phyloP scores from a whole-genome alignment of 495 filamentous ascomycete species.

The Lasiosphaeriaceae sp. region DNA sequence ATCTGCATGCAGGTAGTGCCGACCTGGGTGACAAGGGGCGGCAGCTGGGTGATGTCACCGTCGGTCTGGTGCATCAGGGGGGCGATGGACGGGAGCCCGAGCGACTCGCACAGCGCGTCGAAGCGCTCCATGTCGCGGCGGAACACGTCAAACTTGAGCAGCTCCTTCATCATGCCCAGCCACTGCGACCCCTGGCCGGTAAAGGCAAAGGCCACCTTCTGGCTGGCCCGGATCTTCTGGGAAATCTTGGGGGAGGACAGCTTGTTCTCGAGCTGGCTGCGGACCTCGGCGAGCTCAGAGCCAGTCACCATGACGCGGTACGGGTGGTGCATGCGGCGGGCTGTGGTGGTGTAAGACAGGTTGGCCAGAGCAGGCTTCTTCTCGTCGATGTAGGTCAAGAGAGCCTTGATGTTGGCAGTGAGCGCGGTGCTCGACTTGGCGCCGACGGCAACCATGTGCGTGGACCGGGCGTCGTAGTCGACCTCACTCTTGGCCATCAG shows the following conservation, averaged over 20 bases:
- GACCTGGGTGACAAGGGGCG: slow-evolving; percentile 72
- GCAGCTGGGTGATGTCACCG: slow-evolving; percentile 51
- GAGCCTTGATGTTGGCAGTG: slow-evolving; percentile 38
- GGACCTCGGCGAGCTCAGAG: slow-evolving; percentile 61
- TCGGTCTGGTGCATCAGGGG: slow-evolving; percentile 56
- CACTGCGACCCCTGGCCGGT: slow-evolving; percentile 66
- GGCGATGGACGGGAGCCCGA: slow-evolving; percentile 62
- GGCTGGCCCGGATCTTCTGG: slow-evolving; percentile 28
- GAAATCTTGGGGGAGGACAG: neutral
- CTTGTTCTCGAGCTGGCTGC: slow-evolving; percentile 51
- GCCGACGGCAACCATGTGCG: slow-evolving; percentile 48
- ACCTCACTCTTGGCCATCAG: slow-evolving; percentile 16
- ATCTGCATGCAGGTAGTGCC: slow-evolving; percentile 73
- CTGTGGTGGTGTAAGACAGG: slow-evolving; percentile 15
- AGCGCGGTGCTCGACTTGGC: slow-evolving; percentile 49
- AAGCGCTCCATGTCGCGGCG: slow-evolving; percentile 60
- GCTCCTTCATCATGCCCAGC: slow-evolving; percentile 59
- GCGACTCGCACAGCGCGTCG: slow-evolving; percentile 60
- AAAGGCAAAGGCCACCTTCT: slow-evolving; percentile 57
- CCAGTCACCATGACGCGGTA: slow-evolving; percentile 69
- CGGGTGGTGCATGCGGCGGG: slow-evolving; percentile 46
- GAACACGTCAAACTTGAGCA: slow-evolving; percentile 58
- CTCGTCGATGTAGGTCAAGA: slow-evolving; percentile 41
- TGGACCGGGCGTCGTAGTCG: slow-evolving; percentile 36
- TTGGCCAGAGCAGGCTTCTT: slow-evolving; percentile 27